A percentile compares a stretch with the other conserved stretches of the same genome.
Conservation (phyloP, 2,329 filamentous ascomycete genomes). For the Colletotrichum godetiae region DNA sequence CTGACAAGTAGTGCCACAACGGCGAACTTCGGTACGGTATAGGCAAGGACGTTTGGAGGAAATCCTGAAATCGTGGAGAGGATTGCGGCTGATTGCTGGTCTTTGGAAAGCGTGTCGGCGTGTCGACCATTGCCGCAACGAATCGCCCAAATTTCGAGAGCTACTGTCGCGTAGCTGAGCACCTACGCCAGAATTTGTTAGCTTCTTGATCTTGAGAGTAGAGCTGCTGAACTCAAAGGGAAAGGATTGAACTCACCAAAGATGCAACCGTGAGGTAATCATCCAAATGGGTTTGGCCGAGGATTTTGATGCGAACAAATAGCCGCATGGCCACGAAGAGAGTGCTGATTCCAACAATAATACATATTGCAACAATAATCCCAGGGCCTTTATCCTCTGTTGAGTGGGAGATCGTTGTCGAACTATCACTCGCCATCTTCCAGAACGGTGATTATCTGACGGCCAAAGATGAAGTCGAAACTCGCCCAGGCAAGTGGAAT, state of each 20-base stretch:
- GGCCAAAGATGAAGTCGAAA: neutral
- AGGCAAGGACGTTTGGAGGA: constrained; percentile 41
- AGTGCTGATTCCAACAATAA: constrained; percentile 10
- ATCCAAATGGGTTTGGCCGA: constrained; percentile 1
- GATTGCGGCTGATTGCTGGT: constrained; percentile 23
- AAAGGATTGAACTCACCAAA: neutral
- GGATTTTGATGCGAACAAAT: constrained; percentile 9
- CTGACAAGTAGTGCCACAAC: constrained; percentile 41
- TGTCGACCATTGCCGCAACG: constrained; percentile 6
- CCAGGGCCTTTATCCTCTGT: constrained; percentile 1
- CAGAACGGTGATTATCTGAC: neutral
- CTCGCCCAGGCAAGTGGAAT: too few species aligned
- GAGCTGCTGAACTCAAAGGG: too few species aligned
- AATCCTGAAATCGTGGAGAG: constrained; percentile 42
- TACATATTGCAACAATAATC: neutral
- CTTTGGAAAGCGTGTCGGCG: neutral
- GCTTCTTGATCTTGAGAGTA: too few species aligned
- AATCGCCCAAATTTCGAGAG: constrained; percentile 15
- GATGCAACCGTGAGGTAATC: neutral
- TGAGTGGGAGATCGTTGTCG: neutral
- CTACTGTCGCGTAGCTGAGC: constrained; percentile 7
- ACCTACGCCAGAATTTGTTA: neutral
- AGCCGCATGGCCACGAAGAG: neutral
- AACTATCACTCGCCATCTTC: neutral
- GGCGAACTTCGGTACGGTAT: constrained; percentile 44